Conservation (phyloP, 2,329 filamentous ascomycete genomes). For the Aspergillus fumigatiaffinis region DNA sequence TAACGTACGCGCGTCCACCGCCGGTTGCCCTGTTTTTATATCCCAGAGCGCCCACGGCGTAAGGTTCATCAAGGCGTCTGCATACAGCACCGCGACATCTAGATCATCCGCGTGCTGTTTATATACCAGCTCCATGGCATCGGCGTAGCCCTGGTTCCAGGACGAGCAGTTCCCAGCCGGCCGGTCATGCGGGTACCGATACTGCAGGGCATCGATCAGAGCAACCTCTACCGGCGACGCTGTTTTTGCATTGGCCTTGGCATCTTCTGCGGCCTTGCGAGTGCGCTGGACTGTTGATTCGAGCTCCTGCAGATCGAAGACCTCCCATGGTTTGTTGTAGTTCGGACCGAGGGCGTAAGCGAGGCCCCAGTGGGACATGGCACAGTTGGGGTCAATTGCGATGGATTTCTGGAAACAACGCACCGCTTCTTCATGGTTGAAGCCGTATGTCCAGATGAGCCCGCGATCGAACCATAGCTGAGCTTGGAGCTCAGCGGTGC, state of each 20-base stretch:
- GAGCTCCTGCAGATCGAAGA: slow-evolving; percentile 62
- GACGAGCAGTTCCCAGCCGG: slow-evolving; percentile 48
- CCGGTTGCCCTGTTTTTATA: slow-evolving; percentile 54
- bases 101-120: slow-evolving; percentile 52
- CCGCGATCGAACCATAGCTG: slow-evolving; percentile 35
- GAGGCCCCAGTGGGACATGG: slow-evolving; percentile 41
- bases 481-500: slow-evolving; percentile 20
- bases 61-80: slow-evolving; percentile 63
- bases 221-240: slow-evolving; percentile 55
- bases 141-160: slow-evolving; percentile 59
- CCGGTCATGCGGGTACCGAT: slow-evolving; percentile 56
- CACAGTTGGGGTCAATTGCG: slow-evolving; percentile 29
- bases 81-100: slow-evolving; percentile 61
- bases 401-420: slow-evolving; percentile 37
- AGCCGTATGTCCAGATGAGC: slow-evolving; percentile 34
- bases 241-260: slow-evolving; percentile 34
- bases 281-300: slow-evolving; percentile 46
- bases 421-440: slow-evolving; percentile 39
- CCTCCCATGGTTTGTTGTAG: slow-evolving; percentile 74
- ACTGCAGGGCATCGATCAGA: slow-evolving; percentile 59
- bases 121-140: slow-evolving; percentile 58
- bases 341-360: slow-evolving; percentile 70
- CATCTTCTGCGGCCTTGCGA: slow-evolving; percentile 44
- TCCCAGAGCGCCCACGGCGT: slow-evolving; percentile 65
- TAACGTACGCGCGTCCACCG: slow-evolving; percentile 51